Evolutionary conservation across 148 eudicot genomes (phyloP).

Genomic region (Camellia granthamiana): DNA sequence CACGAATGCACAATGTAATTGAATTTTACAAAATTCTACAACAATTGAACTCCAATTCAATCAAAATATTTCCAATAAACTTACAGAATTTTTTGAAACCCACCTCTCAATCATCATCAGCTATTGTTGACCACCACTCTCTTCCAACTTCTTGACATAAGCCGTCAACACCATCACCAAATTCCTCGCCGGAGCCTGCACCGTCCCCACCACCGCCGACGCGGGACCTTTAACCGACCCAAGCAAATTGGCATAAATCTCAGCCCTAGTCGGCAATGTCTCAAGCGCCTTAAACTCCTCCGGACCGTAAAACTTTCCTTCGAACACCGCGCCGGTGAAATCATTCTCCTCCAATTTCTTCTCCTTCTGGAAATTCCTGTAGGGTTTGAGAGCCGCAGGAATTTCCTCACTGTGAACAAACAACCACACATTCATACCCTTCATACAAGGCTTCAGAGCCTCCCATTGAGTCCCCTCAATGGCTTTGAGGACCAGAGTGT

Average conservation of each 20-base stretch:
- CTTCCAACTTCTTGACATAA: constrained; percentile 73
- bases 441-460: constrained; percentile 82
- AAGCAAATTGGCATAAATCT: constrained; percentile 64
- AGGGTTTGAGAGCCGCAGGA: constrained; percentile 77
- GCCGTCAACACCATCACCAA: constrained; percentile 74
- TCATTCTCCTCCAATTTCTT: constrained; percentile 79
- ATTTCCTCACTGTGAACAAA: constrained; percentile 89
- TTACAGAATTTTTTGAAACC: constrained; percentile 3
- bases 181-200: constrained; percentile 85
- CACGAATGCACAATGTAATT: neutral
- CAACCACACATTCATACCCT: constrained; percentile 88
- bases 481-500: constrained; percentile 76
- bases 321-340: constrained; percentile 81
- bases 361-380: constrained; percentile 73
- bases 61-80: constrained; percentile 3
- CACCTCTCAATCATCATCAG: neutral
- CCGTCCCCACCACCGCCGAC: constrained; percentile 56
- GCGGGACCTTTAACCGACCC: constrained; percentile 74
- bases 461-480: constrained; percentile 82
- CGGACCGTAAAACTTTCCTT: constrained; percentile 77
- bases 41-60: neutral
- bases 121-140: constrained; percentile 15
- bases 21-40: constrained; percentile 9
- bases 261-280: constrained; percentile 73
- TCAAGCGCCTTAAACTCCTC: constrained; percentile 66